Base-by-base conservation (phyloP, 495 filamentous ascomycete genomes). In the Trichoderma erinaceum region DNA sequence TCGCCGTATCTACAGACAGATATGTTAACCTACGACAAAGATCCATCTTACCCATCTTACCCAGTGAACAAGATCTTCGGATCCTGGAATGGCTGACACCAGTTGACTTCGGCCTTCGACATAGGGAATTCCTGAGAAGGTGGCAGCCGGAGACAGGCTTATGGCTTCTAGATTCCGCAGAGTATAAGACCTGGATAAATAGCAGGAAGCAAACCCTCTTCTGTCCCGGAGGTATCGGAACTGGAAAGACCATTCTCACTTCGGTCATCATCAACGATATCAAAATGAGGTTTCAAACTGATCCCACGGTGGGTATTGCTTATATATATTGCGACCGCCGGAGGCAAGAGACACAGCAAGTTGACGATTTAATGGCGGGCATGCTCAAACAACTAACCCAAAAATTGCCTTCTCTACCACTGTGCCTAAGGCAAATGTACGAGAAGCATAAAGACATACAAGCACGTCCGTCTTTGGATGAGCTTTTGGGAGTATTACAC, bases 271-370 rank as follows among this genome's bases (percentile, higher is more conserved):
- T 82, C 11, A 72, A 82, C 25, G 46, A 79, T n/a, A 73, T 83
- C n/a, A 23, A 38, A 15, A 63, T 18, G 4, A 21, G 63, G 10
- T 71, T 70, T 4, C 65, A 70, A 27, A 65, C 71, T 6, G 7
- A 38, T 10, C 68, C 76, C 73, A 66, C 66, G 23, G 69, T 78
- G 35, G 75, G 71, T 7, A 72, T 82, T 29, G 75, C 79, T 1
- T 83, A 79, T 69, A 38, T 82, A 0, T 86, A 84, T 65, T 82
- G 75, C 72, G 75, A 79, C 23, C 79, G 75, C 67, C 66, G 66
- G 1, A 71, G 70, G 5, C 66, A 71, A 18, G 46, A 71, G 2
- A 71, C 75, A n/a, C 78, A 82, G 63, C 69, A 63, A 3, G 32
- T 69, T 18, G 64, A 71, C 0, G 35, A 73, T 29, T 38, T 80